Conservation (phyloP, 2,329 filamentous ascomycete genomes). For the Colletotrichum orchidophilum region DNA sequence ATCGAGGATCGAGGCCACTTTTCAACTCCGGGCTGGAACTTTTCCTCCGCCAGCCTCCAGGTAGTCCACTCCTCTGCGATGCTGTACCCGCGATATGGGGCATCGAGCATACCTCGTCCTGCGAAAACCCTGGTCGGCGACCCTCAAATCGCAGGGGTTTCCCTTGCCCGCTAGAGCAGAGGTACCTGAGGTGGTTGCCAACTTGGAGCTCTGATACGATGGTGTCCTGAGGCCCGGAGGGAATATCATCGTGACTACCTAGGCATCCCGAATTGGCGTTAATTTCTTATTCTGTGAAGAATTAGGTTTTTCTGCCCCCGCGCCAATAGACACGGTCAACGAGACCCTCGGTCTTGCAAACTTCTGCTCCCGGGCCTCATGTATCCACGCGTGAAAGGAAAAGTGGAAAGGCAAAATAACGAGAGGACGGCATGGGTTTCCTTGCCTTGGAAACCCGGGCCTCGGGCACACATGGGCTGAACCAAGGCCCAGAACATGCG, state of each 20-base stretch:
- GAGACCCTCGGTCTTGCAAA: neutral
- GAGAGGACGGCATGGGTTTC: neutral
- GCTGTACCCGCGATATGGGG: neutral
- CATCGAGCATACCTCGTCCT: neutral
- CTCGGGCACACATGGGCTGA: neutral
- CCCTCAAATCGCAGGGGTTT: conserved; percentile 11
- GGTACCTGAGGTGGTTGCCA: neutral
- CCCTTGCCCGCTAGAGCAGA: conserved; percentile 3
- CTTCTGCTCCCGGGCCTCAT: neutral
- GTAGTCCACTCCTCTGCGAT: conserved; percentile 6
- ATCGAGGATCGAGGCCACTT: neutral
- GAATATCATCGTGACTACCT: neutral
- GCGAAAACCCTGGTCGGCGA: conserved; percentile 9
- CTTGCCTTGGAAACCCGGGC: neutral
- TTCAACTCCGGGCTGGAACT: conserved; percentile 16
- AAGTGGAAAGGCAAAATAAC: neutral
- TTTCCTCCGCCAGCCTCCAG: conserved; percentile 26
- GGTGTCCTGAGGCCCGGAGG: neutral
- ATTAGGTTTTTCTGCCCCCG: conserved; percentile 13
- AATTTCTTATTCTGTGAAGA: neutral
- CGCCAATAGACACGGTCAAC: neutral
- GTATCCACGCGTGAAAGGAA: neutral
- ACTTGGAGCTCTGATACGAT: neutral
- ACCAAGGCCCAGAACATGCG: neutral
- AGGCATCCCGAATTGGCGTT: neutral